phyloP scores from a whole-genome alignment of 2,329 filamentous ascomycete species.

The Aureobasidium sp. region DNA sequence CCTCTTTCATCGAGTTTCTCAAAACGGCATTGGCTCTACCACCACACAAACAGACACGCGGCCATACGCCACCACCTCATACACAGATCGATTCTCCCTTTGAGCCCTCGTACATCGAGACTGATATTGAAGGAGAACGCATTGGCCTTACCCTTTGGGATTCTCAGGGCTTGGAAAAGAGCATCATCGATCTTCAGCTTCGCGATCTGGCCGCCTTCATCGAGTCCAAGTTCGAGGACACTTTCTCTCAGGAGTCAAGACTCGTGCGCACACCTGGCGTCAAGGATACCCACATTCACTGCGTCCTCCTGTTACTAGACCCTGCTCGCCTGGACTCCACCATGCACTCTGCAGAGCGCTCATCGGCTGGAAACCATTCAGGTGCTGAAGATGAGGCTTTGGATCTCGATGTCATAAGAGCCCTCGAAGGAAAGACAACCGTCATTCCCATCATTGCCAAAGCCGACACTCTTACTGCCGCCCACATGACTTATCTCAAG shows the following conservation, averaged over 20 bases:
- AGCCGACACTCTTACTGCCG: conserved; percentile 90
- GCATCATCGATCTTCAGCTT: conserved; percentile 87
- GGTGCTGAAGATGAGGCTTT: conserved; percentile 68
- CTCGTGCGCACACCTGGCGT: conserved; percentile 86
- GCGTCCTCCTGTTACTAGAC: conserved; percentile 86
- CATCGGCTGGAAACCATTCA: conserved; percentile 10
- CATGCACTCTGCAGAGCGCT: conserved; percentile 43
- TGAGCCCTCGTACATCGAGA: conserved; percentile 83
- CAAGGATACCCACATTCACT: conserved; percentile 95
- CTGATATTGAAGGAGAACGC: conserved; percentile 85
- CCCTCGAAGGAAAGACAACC: conserved; percentile 85
- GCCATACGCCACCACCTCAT: conserved; percentile 15
- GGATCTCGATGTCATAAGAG: conserved; percentile 82
- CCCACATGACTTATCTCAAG: conserved; percentile 89
- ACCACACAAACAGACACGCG: conserved; percentile 58
- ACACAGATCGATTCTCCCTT: conserved; percentile 47
- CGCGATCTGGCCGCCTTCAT: conserved; percentile 86
- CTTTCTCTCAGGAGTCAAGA: conserved; percentile 95
- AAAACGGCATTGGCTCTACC: conserved; percentile 77
- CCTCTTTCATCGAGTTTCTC: conserved; percentile 93
- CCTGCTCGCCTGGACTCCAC: conserved; percentile 79
- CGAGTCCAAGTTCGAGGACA: conserved; percentile 98
- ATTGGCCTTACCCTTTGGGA: conserved; percentile 95
- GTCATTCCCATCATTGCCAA: conserved; percentile 95
- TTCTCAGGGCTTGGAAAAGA: conserved; percentile 90